Evolutionary conservation across 2,329 filamentous ascomycete genomes (phyloP).

Genomic region (Aspergillus sp.): DNA sequence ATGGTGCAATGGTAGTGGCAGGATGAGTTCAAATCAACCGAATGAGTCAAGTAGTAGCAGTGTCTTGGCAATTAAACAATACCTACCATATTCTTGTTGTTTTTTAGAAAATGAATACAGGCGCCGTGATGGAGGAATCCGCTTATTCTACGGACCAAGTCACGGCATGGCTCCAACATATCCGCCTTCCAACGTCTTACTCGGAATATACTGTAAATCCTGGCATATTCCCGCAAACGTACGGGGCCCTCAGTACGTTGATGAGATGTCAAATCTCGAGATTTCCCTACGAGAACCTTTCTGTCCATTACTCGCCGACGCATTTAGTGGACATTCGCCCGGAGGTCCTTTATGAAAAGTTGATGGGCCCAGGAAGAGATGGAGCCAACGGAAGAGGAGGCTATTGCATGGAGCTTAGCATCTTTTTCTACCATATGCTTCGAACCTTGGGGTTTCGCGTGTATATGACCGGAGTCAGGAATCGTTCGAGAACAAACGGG

Average conservation of each 20-base stretch:
- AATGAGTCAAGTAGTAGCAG: neutral
- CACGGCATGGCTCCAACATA: slow-evolving; percentile 32
- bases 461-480: slow-evolving; percentile 54
- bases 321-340: slow-evolving; percentile 47
- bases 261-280: slow-evolving; percentile 46
- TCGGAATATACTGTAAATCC: slow-evolving; percentile 17
- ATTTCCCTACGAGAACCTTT: slow-evolving; percentile 59
- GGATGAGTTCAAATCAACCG: neutral
- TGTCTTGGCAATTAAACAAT: neutral
- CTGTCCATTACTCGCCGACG: slow-evolving; percentile 51
- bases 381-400: slow-evolving; percentile 49
- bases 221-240: slow-evolving; percentile 35
- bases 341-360: slow-evolving; percentile 51
- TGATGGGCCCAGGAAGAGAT: slow-evolving; percentile 34
- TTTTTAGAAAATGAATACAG: neutral
- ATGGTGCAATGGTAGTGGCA: neutral
- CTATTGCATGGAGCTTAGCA: slow-evolving; percentile 61
- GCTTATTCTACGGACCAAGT: slow-evolving; percentile 31
- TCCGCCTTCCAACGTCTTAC: slow-evolving; percentile 29
- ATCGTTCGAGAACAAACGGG: slow-evolving; percentile 27
- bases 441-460: slow-evolving; percentile 52
- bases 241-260: slow-evolving; percentile 41
- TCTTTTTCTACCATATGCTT: slow-evolving; percentile 56
- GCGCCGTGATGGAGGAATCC: slow-evolving; percentile 12
- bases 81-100: neutral